Percentiles rank a stretch among this genome's conserved stretches.
phyloP scores from a whole-genome alignment of 306 rosid species.

The Castanea sativa region DNA sequence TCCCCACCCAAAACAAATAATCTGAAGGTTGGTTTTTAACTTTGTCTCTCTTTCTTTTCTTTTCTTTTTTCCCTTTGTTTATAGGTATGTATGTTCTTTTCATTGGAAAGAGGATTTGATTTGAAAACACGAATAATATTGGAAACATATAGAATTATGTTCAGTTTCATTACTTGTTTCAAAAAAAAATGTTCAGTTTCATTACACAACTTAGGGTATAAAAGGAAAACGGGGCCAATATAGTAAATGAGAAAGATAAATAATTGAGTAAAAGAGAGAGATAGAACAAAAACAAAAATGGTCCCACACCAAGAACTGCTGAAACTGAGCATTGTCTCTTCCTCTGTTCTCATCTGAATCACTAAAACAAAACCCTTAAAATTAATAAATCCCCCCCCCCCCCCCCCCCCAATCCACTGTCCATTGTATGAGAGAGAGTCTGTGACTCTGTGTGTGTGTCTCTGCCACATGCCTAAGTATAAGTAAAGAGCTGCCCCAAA shows the following conservation, averaged over 20 bases:
- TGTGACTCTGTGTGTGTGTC: constrained; percentile 15
- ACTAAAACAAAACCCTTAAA: neutral
- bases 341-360: constrained; percentile 47
- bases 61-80: neutral
- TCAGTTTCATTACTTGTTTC: too few relatives aligned
- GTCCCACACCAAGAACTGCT: constrained; percentile 55
- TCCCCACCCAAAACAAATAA: neutral
- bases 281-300: constrained; percentile 8
- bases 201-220: neutral
- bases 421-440: neutral
- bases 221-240: constrained; percentile 17
- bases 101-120: too few relatives aligned
- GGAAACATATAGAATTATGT: neutral
- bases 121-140: neutral
- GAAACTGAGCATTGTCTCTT: constrained; percentile 69
- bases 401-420: neutral
- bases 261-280: constrained; percentile 35
- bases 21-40: too few relatives aligned
- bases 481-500: constrained; percentile 39
- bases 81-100: too few relatives aligned
- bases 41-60: neutral
- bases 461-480: constrained; percentile 39
- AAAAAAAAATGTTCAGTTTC: too few relatives aligned
- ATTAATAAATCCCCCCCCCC: too few relatives aligned
- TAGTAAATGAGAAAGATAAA: constrained; percentile 36